A percentile compares a stretch with the other conserved stretches of the same genome.
Conservation (phyloP, 306 rosid genomes). For the Trifolium subterraneum region DNA sequence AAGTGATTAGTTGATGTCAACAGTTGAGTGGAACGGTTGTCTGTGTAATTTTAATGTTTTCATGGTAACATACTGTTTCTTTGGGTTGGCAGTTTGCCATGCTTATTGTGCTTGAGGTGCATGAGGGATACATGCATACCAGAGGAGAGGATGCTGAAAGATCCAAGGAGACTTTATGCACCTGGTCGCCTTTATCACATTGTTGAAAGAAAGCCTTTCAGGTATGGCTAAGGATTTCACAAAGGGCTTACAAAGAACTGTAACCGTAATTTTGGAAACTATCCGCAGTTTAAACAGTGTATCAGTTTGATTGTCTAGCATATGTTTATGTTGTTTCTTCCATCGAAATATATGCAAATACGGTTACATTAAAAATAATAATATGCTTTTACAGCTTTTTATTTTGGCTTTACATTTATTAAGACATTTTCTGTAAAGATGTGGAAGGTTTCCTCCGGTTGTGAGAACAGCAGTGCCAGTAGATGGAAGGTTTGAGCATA, state of each 20-base stretch:
- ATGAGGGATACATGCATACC: slow-evolving; percentile 86
- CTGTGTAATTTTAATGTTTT: slow-evolving; percentile 12
- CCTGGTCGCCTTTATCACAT: slow-evolving; percentile 97
- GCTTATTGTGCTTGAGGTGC: slow-evolving; percentile 84
- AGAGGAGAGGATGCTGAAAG: slow-evolving; percentile 86
- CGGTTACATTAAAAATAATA: not conserved
- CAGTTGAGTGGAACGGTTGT: not conserved
- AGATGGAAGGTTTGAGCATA: slow-evolving; percentile 95
- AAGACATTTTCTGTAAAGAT: slow-evolving; percentile 50
- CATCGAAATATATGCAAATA: not conserved
- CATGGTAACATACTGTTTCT: slow-evolving; percentile 24
- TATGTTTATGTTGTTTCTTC: slow-evolving; percentile 19
- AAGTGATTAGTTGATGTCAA: not conserved
- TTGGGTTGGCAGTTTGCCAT: slow-evolving; percentile 77
- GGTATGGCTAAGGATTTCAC: slow-evolving; percentile 51
- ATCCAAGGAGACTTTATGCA: slow-evolving; percentile 98
- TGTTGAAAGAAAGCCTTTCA: slow-evolving; percentile 90
- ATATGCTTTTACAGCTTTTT: not conserved
- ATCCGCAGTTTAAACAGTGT: not conserved
- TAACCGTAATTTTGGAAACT: not conserved
- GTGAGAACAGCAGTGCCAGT: slow-evolving; percentile 96
- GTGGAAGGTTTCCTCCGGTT: slow-evolving; percentile 88
- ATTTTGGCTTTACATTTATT: slow-evolving; percentile 22
- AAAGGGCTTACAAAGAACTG: slow-evolving; percentile 16
- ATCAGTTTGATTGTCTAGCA: not conserved